Base-by-base conservation (phyloP, 1,284 basidiomycete species). In the Wallemia hederae region DNA sequence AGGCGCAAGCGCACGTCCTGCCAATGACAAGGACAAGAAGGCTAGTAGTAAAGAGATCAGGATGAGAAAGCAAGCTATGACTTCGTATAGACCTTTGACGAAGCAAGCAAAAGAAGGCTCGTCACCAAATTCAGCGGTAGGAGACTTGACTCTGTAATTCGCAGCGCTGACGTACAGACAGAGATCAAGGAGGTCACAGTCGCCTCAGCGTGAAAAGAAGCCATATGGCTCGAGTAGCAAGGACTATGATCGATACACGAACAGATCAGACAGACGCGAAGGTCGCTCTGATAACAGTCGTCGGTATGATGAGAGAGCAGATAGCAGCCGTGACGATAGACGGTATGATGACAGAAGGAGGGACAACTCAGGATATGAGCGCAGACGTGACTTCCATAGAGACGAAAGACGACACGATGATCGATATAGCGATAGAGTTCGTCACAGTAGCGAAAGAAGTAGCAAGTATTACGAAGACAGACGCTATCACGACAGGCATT, bases 1-100 rank as follows among this genome's bases (percentile, higher is more conserved):
- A 33, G 90, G 90, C 1, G 90, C 90, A 1, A 94, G 39, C 19
- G 19, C 39, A 49, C 39, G 39, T 49, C 39, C 39, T 49, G 22
- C 5, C 39, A 49, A 49, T 22, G 39, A 49, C 22, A 49, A 22
- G 11, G 39, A 49, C 19, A 49, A 49, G 39, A 49, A 49, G 22
- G n/a, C 5, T 3, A 22, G 14, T n/a, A 49, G 39, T 49, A 49
- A 22, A n/a, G 39, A 49, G 14, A 15, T n/a, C 39, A 49, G n/a
- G 19, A 49, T 49, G 11, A 49, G 19, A 49, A 49, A n/a, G 39
- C 39, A 49, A n/a, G 39, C 11, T 17, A 49, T 49, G 39, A 49
- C 5, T 5, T 15, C 39, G 22, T 49, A 49, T n/a, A 49, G 39
- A 49, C 39, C 39, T n/a, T 22, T 49, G 22, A 49, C 39, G n/a